These are phyloP conservation scores for Phytophthora europaea DNA, from an alignment of 352 stramenopile genomes.

Conservation along the genomic window DNA sequence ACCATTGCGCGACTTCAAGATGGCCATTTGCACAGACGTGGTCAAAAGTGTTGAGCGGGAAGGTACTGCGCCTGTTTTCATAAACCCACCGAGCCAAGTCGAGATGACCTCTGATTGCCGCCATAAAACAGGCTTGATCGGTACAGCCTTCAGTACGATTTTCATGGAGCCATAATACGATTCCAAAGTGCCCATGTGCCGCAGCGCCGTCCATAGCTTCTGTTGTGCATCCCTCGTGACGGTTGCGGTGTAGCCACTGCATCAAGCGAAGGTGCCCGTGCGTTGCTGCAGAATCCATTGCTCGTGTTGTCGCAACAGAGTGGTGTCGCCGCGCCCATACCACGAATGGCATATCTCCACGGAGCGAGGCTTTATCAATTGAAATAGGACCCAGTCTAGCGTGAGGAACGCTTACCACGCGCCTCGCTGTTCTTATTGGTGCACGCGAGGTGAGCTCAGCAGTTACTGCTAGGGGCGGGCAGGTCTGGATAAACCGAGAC, in stretches of 20 bases:
- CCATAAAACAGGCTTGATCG: neutral
- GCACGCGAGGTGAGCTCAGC: neutral
- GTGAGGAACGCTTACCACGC: too few relatives aligned
- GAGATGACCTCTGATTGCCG: slow-evolving; percentile 1
- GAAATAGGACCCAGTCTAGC: neutral
- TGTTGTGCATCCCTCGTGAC: neutral
- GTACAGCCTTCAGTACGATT: slow-evolving; percentile 8
- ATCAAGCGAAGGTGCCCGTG: neutral
- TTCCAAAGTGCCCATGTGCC: neutral
- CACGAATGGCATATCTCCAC: neutral
- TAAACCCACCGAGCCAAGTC: neutral
- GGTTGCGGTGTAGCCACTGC: neutral
- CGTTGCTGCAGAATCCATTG: slow-evolving; percentile 5
- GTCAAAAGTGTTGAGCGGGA: slow-evolving; percentile 5
- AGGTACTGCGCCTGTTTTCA: neutral
- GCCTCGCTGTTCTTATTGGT: too few relatives aligned
- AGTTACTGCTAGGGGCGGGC: neutral
- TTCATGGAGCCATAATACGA: neutral
- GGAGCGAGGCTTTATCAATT: neutral
- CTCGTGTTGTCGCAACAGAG: neutral
- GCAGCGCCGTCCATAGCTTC: slow-evolving; percentile 4
- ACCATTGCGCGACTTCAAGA: neutral
- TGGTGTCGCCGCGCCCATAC: neutral
- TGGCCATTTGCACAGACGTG: slow-evolving; percentile 5
- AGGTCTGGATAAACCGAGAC: neutral